Base-by-base conservation (phyloP, 805 yeast species). In the Suhomyces emberorum region DNA sequence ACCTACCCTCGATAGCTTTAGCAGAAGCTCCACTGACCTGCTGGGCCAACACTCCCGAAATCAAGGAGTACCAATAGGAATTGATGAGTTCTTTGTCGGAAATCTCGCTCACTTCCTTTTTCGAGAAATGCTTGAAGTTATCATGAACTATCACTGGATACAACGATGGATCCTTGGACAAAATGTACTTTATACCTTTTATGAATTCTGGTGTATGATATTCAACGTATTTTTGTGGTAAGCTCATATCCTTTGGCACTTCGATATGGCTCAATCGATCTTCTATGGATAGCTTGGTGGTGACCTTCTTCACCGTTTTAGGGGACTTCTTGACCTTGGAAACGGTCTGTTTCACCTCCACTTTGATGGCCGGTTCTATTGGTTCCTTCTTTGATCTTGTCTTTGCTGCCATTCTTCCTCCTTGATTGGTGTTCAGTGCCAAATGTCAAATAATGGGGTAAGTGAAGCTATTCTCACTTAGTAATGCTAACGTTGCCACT, bases 11-110 rank as follows among this genome's bases (percentile, higher is more conserved):
- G 20, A 88, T 84, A 1, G 88, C 71, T 7, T 51, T 56, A 0
- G 96, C 96, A 1, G 96, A 95, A 0, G 76, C 72, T 1, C 95
- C 95, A 44, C 85, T 79, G 8, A 85, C 76, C 53, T 84, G 93
- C 55, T 85, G 93, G 0, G 83, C 72, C 3, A 84, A 74, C 3
- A 85, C 74, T 23, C 69, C 60, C 5, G 57, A 43, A 1, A 68
- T 49, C 26, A 68, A 47, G 23, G 62, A 46, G 35, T 58, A 51
- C 73, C 73, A 68, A 43, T 68, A 68, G 9, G 38, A 30, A 19
- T 37, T 33, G 18, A 65, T 61, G 15, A 47, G 28, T 3, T 54
- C 63, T 4, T 33, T 7, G 23, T 34, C 32, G 18, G 29, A 18
- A 9, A 15, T 16, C 28, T 32, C 21, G 6, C 28, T 28, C 7